Percentiles rank a stretch among this genome's conserved stretches.
Conservation (phyloP, 179 eudicot genomes). For the Carnegiea gigantea region DNA sequence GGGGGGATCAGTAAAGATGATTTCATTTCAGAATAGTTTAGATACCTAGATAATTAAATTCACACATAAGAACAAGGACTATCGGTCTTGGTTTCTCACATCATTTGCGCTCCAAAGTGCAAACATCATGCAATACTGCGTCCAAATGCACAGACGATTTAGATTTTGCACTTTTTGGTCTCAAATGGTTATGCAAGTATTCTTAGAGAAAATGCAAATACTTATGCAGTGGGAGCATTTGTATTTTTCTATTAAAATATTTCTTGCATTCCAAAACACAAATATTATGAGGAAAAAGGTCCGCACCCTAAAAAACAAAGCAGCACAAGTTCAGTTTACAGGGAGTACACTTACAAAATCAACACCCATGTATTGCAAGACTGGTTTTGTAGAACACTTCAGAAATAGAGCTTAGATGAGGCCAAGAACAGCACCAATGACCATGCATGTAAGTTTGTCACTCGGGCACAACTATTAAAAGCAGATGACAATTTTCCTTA, state of each 20-base stretch:
- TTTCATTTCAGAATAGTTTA: not conserved
- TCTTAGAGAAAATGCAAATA: too few species aligned
- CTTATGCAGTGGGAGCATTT: too few species aligned
- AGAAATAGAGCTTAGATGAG: conserved; percentile 41
- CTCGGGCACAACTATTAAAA: not conserved
- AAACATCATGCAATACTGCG: too few species aligned
- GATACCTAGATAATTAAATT: not conserved
- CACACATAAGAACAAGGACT: not conserved
- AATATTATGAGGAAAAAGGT: too few species aligned
- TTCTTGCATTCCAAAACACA: too few species aligned
- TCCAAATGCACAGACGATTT: too few species aligned
- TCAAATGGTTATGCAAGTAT: too few species aligned
- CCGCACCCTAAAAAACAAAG: not conserved
- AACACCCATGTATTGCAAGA: conserved; percentile 45
- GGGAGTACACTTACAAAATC: conserved; percentile 30
- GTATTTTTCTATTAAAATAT: too few species aligned
- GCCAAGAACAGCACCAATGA: conserved; percentile 44
- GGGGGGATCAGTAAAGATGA: not conserved
- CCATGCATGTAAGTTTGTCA: conserved; percentile 30
- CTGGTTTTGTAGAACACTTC: conserved; percentile 31
- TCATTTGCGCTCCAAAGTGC: too few species aligned
- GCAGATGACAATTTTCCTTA: not conserved
- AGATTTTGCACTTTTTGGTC: too few species aligned
- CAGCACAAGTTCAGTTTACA: not conserved
- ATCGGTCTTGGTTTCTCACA: too few species aligned